Base-by-base conservation (phyloP, 352 stramenopile species). In the Phytophthora kernoviae region DNA sequence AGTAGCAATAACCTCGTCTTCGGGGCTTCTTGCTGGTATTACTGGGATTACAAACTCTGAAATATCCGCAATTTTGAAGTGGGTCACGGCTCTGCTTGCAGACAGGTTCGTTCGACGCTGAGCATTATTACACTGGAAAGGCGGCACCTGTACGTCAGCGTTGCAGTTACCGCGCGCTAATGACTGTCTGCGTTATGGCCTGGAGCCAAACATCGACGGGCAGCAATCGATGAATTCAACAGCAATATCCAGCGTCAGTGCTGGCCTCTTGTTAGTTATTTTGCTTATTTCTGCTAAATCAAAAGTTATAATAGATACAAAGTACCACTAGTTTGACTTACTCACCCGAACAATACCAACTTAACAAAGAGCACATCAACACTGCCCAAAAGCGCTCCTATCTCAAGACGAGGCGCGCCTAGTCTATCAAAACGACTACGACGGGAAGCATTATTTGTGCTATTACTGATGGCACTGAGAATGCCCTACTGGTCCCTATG, bases 121-220 rank as follows among this genome's bases (percentile, higher is more conserved):
- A 40, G 84, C 80, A 0, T 51, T 87, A 27, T 73, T 79, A 6
- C 81, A 90, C 53, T 93, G 84, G 84, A 73, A 62, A 1, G 54
- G 75, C 12, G 81, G 84, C n/a, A 93, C 77, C 1, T 90, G 79
- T 46, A n/a, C 67, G 5, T 77, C 77, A 5, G 68, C 68, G 14
- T 51, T 91, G 44, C 68, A 79, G 24, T 32, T 87, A 12, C 54
- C 63, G 1, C 62, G 75, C 1, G 15, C n/a, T 5, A 30, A 24
- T 27, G 54, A 58, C 24, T 88, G 78, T 33, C 36, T 87, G 7
- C 32, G 70, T 4, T 91, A 89, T 44, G 75, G 91, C 40, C 52
- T 93, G 6, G 84, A 93, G 50, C 84, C 84, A 0, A 62, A 68
- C 15, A 70, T 88, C 12, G 41, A 60, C 5, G 75, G 74, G 4